Conservation (phyloP, 108 stramenopile species). For the Pseudonitzschia multistriata region DNA sequence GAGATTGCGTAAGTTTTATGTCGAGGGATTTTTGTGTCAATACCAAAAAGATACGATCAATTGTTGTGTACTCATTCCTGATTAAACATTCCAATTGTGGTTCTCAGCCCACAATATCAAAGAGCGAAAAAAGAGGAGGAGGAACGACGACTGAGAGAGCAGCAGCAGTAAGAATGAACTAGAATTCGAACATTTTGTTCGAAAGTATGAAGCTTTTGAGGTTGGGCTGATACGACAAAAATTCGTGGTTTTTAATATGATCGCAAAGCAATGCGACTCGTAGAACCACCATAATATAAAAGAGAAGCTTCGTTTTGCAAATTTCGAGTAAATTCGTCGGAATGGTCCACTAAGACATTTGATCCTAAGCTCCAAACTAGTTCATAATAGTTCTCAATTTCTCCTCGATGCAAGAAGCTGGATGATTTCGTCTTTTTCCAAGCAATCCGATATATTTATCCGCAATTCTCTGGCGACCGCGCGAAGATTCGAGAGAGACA, state of each 20-base stretch:
- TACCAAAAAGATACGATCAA: too few relatives aligned
- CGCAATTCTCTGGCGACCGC: constrained; percentile 29
- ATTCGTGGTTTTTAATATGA: too few relatives aligned
- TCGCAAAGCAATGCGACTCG: too few relatives aligned
- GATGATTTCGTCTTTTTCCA: constrained; percentile 58
- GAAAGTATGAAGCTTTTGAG: too few relatives aligned
- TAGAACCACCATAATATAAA: too few relatives aligned
- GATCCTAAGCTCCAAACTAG: too few relatives aligned
- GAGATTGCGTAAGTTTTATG: constrained; percentile 44
- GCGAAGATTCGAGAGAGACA: constrained; percentile 32
- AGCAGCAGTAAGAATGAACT: background rate
- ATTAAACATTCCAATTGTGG: background rate
- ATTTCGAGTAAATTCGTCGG: too few relatives aligned
- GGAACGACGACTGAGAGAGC: background rate
- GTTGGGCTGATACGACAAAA: too few relatives aligned
- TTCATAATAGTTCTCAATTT: too few relatives aligned
- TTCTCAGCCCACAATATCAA: constrained; percentile 16
- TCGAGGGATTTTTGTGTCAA: constrained; percentile 23
- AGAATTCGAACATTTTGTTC: background rate
- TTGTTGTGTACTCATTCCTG: too few relatives aligned
- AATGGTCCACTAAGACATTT: too few relatives aligned
- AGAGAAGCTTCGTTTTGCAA: too few relatives aligned
- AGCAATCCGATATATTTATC: constrained; percentile 48
- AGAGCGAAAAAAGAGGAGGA: constrained; percentile 10
- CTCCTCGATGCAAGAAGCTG: constrained; percentile 26